Percentiles rank a stretch among this genome's conserved stretches.
Conservation (phyloP, 306 rosid species). For the Prunus davidiana region DNA sequence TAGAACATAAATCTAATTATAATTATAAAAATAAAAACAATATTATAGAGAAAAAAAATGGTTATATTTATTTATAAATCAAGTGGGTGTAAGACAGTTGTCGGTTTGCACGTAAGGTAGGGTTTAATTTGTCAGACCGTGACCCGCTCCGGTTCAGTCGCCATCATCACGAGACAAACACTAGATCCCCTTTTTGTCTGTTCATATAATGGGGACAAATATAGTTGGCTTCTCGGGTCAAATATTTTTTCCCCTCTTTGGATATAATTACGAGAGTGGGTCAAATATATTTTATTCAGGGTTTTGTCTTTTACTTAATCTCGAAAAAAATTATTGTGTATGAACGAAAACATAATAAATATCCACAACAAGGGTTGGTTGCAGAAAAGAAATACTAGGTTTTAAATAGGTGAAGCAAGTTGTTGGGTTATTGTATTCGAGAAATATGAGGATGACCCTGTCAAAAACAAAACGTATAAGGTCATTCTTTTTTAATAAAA, state of each 20-base stretch:
- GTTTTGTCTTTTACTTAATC: not conserved
- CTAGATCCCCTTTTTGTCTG: conserved; percentile 15
- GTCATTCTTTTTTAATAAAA: not conserved
- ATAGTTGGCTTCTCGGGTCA: conserved; percentile 22
- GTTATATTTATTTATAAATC: not conserved
- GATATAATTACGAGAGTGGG: conserved; percentile 13
- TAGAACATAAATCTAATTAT: no score
- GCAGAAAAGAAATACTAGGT: not conserved
- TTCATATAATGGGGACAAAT: not conserved
- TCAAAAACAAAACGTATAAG: not conserved
- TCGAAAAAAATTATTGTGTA: not conserved
- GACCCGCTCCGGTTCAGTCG: conserved; percentile 28
- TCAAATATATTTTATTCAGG: conserved; percentile 29
- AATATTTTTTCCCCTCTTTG: conserved; percentile 20
- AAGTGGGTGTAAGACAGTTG: conserved; percentile 18
- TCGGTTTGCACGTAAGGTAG: not conserved
- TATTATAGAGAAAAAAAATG: no score
- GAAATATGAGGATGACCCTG: not conserved
- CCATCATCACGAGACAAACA: conserved; percentile 26
- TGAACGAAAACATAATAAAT: not conserved
- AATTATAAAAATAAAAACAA: no score
- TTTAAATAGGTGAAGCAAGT: not conserved
- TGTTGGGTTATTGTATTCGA: not conserved
- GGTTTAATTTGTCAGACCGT: conserved; percentile 2
- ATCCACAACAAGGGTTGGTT: not conserved